Evolutionary conservation across 2,329 filamentous ascomycete species (phyloP).

Genomic region (Rhinocladiella mackenziei): DNA sequence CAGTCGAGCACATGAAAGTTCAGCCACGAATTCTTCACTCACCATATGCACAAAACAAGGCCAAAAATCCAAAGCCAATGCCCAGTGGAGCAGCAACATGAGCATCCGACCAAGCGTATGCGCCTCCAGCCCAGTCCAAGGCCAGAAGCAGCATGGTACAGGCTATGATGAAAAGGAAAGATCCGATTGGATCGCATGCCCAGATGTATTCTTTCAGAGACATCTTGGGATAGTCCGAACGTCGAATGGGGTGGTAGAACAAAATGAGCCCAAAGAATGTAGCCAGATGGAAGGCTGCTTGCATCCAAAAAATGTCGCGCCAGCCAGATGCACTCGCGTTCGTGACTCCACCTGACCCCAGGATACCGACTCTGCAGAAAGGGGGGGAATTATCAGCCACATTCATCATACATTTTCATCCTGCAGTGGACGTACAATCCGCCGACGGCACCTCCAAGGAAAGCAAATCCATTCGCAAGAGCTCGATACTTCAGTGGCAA

Average conservation of each 20-base stretch:
- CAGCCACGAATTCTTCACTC: slow-evolving; percentile 3
- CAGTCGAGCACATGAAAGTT: not conserved
- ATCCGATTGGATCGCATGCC: slow-evolving; percentile 50
- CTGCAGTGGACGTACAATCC: slow-evolving; percentile 44
- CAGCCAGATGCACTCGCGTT: slow-evolving; percentile 48
- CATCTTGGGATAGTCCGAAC: slow-evolving; percentile 39
- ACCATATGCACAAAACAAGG: slow-evolving; percentile 40
- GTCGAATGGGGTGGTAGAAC: slow-evolving; percentile 47
- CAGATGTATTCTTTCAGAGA: slow-evolving; percentile 41
- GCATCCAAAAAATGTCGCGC: slow-evolving; percentile 58
- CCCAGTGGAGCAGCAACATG: slow-evolving; percentile 40
- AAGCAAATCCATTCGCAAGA: slow-evolving; percentile 53
- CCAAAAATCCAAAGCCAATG: slow-evolving; percentile 42
- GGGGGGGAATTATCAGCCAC: no score
- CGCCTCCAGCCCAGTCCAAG: slow-evolving; percentile 46
- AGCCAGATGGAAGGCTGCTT: slow-evolving; percentile 51
- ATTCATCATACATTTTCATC: no score
- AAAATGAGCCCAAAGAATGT: slow-evolving; percentile 48
- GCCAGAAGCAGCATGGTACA: slow-evolving; percentile 46
- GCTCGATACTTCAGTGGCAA: slow-evolving; percentile 55
- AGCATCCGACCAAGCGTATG: slow-evolving; percentile 40
- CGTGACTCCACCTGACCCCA: slow-evolving; percentile 52
- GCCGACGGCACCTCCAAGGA: slow-evolving; percentile 49
- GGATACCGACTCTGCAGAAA: slow-evolving; percentile 42
- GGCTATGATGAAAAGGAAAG: slow-evolving; percentile 42